Evolutionary conservation across 2,329 filamentous ascomycete species (phyloP), one percentile per base, ranked within the genome.

Genomic region (Penicillium aurantiogriseum): DNA sequence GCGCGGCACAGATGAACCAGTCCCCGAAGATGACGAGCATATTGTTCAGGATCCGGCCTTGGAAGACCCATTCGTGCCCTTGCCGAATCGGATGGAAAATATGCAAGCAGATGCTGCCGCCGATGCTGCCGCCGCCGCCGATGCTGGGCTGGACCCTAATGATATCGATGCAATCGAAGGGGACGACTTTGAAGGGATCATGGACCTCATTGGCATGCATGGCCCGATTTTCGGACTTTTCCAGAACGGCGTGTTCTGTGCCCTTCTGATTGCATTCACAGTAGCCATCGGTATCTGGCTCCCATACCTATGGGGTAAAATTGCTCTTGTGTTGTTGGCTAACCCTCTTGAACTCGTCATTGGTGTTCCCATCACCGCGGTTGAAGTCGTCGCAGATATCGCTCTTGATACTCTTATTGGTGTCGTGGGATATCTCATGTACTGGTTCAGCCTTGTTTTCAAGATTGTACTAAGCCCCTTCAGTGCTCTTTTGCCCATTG

Each of bases 141-240:
- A 85, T 23, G 85, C 85, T 51, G 88, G 65, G 19, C 23, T 93
- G 36, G 91, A 96, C 66, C 69, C 78, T 13, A 85, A 86, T 45
- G 85, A 87, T 59, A 78, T 73, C 46, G 80, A 83, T 63, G 79
- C 76, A n/a, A 72, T 78, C 17, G 80, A 82, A 64, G 90, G 90
- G 10, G 94, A 99, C 75, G 94, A 99, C 69, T 86, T 99, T 17
- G 94, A 99, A 71, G 94, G 94, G 0, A 90, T 99, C 51, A 87
- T 99, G 80, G 94, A 99, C 73, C 84, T 99, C 17, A 89, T 99
- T 58, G 94, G 94, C 38, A 95, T 99, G 89, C 91, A 95, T 69
- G 94, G 94, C 0, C 94, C 94, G 0, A 81, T 99, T 3, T 88
- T 89, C 15, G 92, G 91, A 3, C 83, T 99, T 6, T 86, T 97